Percentiles rank a stretch among this genome's conserved stretches.
Conservation (phyloP, 768 basidiomycete genomes). For the Gloeophyllum trabeum region DNA sequence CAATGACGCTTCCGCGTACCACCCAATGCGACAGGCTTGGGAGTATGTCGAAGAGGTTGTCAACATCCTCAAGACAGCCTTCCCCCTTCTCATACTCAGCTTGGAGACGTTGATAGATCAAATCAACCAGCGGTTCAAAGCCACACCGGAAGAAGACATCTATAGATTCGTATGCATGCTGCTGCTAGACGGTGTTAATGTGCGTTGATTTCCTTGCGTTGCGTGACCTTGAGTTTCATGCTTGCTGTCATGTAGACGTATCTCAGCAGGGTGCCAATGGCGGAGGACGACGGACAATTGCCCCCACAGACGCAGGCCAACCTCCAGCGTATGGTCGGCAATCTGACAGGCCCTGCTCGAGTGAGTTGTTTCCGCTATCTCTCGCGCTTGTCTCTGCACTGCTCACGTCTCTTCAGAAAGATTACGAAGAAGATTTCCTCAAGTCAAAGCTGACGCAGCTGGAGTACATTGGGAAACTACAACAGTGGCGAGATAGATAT, state of each 20-base stretch:
- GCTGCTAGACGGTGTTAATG: constrained; percentile 79
- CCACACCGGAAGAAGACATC: constrained; percentile 83
- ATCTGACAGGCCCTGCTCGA: constrained; percentile 44
- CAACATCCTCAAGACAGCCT: constrained; percentile 88
- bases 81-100: constrained; percentile 88
- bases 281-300: constrained; percentile 61
- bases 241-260: too few species aligned
- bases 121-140: constrained; percentile 82
- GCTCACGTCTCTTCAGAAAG: constrained; percentile 40
- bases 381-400: not conserved
- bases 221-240: too few species aligned
- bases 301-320: constrained; percentile 41
- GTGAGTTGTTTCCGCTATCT: constrained; percentile 24
- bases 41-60: constrained; percentile 92
- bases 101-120: constrained; percentile 98
- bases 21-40: constrained; percentile 49
- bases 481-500: constrained; percentile 87
- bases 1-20: not conserved
- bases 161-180: constrained; percentile 86
- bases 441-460: constrained; percentile 65
- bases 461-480: constrained; percentile 85
- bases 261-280: too few species aligned
- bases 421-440: constrained; percentile 89
- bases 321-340: constrained; percentile 47
- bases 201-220: constrained; percentile 19